These are phyloP conservation scores for Aspergillus novoparasiticus DNA, from an alignment of 2,329 filamentous ascomycete genomes.

Conservation along the genomic window DNA sequence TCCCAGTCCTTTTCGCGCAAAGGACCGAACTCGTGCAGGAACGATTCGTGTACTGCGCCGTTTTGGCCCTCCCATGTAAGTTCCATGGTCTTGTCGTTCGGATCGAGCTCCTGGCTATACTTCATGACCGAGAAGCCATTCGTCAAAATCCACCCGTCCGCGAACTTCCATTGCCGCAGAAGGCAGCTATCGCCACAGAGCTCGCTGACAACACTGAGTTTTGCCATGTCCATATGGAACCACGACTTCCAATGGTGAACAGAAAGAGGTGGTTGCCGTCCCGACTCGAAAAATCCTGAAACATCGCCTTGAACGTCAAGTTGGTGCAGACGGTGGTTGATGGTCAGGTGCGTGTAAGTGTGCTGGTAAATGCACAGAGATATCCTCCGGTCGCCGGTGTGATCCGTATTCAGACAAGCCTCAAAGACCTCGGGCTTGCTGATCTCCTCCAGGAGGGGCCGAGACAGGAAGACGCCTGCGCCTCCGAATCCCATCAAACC, in stretches of 20 bases:
- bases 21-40: constrained; percentile 58
- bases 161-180: constrained; percentile 57
- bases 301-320: constrained; percentile 59
- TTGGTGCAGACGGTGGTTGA: constrained; percentile 60
- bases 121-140: constrained; percentile 62
- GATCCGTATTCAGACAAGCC: constrained; percentile 51
- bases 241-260: constrained; percentile 68
- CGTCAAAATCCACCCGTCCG: constrained; percentile 52
- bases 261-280: constrained; percentile 53
- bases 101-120: constrained; percentile 50
- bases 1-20: constrained; percentile 46
- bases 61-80: constrained; percentile 56
- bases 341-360: constrained; percentile 57
- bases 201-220: constrained; percentile 52
- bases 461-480: constrained; percentile 61
- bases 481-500: constrained; percentile 65
- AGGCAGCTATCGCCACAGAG: constrained; percentile 61
- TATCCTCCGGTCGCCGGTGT: constrained; percentile 59
- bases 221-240: constrained; percentile 54
- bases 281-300: constrained; percentile 63
- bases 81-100: constrained; percentile 53
- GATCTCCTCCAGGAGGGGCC: constrained; percentile 54
- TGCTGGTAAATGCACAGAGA: constrained; percentile 60
- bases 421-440: constrained; percentile 47
- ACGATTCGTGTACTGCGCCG: constrained; percentile 45